Evolutionary conservation across 495 filamentous ascomycete genomes (phyloP).

Genomic region (Recurvomyces mirabilis): DNA sequence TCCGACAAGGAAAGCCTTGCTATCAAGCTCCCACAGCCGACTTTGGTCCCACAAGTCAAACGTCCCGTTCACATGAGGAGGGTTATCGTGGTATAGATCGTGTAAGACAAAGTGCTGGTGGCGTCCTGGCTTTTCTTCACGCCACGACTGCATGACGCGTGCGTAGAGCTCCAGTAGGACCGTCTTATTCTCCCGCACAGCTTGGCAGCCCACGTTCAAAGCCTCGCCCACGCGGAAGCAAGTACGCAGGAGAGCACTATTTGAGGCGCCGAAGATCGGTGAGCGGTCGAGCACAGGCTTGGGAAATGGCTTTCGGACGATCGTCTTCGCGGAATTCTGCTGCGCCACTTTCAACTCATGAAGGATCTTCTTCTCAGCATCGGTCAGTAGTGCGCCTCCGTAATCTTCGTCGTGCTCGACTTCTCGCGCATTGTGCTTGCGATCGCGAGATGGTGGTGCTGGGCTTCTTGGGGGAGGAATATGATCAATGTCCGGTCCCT

Average conservation of each 20-base stretch:
- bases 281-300: slow-evolving; percentile 38
- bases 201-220: slow-evolving; percentile 34
- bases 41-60: slow-evolving; percentile 39
- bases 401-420: slow-evolving; percentile 15
- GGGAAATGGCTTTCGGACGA: slow-evolving; percentile 42
- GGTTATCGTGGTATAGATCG: slow-evolving; percentile 47
- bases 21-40: slow-evolving; percentile 39
- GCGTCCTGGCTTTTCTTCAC: slow-evolving; percentile 29
- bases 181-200: slow-evolving; percentile 33
- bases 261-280: slow-evolving; percentile 40
- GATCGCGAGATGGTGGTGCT: slow-evolving; percentile 10
- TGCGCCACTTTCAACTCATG: neutral
- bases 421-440: slow-evolving; percentile 11
- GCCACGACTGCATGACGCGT: slow-evolving; percentile 42
- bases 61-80: slow-evolving; percentile 40
- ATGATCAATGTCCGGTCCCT: slow-evolving; percentile 17
- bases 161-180: slow-evolving; percentile 49
- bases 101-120: slow-evolving; percentile 48
- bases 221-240: slow-evolving; percentile 53
- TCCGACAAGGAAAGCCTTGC: slow-evolving; percentile 24
- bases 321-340: slow-evolving; percentile 12
- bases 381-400: slow-evolving; percentile 14
- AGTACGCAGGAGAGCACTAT: slow-evolving; percentile 38
- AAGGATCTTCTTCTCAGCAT: slow-evolving; percentile 11
- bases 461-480: neutral